Evolutionary conservation across 2,329 filamentous ascomycete species (phyloP).

Genomic region (Alternaria tenuissima): DNA sequence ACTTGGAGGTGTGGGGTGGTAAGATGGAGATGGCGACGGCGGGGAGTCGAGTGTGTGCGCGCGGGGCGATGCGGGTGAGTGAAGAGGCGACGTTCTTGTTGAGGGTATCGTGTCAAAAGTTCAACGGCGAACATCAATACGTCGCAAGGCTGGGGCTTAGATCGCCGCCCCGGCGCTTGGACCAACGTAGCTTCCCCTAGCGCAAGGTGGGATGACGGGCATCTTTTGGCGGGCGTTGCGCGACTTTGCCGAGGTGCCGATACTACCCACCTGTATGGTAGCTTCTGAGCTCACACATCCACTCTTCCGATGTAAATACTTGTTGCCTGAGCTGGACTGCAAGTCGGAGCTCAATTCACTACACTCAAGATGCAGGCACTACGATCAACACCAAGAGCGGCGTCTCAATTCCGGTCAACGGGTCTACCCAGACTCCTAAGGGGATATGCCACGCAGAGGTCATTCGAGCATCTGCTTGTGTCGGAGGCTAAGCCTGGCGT

Average conservation of each 20-base stretch:
- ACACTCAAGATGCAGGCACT: constrained; percentile 57
- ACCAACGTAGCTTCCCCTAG: background rate
- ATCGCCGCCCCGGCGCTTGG: constrained; percentile 3
- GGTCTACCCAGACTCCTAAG: constrained; percentile 66
- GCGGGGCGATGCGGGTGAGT: constrained; percentile 9
- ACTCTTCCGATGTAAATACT: background rate
- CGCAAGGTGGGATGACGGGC: constrained; percentile 7
- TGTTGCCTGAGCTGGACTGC: background rate
- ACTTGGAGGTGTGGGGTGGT: background rate
- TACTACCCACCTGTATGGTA: constrained; percentile 30
- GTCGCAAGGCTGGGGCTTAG: constrained; percentile 34
- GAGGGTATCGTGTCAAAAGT: constrained; percentile 42
- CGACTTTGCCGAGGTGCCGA: constrained; percentile 39
- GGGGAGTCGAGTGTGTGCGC: constrained; percentile 7
- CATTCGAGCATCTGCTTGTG: constrained; percentile 83
- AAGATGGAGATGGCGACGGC: background rate
- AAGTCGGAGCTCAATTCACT: constrained; percentile 11
- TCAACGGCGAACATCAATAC: constrained; percentile 1
- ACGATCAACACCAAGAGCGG: constrained; percentile 67
- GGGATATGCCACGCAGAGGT: constrained; percentile 56
- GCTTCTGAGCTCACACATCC: constrained; percentile 8
- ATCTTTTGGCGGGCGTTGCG: constrained; percentile 1
- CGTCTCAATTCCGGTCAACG: constrained; percentile 65
- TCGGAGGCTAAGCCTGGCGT: constrained; percentile 88
- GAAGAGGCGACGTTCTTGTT: constrained; percentile 23